These are phyloP conservation scores for Rhizopus sp. DNA, from an alignment of 371 early-diverging fungal genomes.

Conservation along the genomic window DNA sequence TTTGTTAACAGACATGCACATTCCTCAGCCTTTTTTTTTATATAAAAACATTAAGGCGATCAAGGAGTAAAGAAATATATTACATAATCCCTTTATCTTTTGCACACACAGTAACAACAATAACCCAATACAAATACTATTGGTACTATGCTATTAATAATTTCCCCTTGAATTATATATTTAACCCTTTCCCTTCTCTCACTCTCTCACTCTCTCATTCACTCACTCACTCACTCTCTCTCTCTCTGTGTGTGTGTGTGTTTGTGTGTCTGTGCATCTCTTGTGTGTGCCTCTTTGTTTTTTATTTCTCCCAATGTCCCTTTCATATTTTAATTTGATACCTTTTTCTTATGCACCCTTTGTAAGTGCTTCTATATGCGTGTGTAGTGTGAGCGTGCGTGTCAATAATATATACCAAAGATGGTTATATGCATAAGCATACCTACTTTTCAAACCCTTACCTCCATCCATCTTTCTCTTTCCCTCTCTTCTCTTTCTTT, in stretches of 20 bases:
- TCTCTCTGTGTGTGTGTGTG: no score
- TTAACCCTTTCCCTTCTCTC: conserved; percentile 3
- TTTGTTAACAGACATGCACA: conserved; percentile 12
- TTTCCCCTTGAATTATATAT: conserved; percentile 1
- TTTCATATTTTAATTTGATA: conserved; percentile 7
- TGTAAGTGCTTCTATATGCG: background rate
- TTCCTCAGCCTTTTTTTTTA: conserved; percentile 4
- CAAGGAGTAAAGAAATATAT: conserved; percentile 4
- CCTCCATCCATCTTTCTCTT: background rate
- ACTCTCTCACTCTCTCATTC: no score
- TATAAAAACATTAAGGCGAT: conserved; percentile 11
- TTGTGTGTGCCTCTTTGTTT: background rate
- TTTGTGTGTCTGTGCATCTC: no score
- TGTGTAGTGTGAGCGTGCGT: background rate
- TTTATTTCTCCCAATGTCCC: background rate
- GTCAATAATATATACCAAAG: conserved; percentile 4
- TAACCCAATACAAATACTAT: background rate
- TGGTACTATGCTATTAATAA: background rate
- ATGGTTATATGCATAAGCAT: conserved; percentile 4
- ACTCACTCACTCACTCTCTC: no score
- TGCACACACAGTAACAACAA: conserved; percentile 8
- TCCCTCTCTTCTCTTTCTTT: background rate
- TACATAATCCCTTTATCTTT: no score
- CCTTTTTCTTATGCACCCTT: conserved; percentile 5
- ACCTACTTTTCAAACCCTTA: conserved; percentile 1